Evolutionary conservation across 345 rosid genomes (phyloP).

Genomic region (Populus deltoides): DNA sequence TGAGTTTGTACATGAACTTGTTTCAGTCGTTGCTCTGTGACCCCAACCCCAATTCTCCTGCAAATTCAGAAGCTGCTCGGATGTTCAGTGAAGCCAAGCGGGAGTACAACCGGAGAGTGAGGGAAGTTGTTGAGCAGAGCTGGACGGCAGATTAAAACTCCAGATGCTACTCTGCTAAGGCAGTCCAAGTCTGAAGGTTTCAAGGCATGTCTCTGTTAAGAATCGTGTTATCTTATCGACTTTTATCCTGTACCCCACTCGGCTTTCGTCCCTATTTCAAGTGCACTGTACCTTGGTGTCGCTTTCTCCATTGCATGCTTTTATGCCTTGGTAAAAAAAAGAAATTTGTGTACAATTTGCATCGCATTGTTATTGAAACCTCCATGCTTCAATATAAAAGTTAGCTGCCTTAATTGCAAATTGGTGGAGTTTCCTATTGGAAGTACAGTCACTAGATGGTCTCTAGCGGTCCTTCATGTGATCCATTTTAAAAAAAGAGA

Average conservation of each 20-base stretch:
- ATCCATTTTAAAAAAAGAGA: too few relatives aligned
- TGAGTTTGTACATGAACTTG: background rate
- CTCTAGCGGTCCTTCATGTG: too few relatives aligned
- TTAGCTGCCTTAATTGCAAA: background rate
- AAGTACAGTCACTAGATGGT: too few relatives aligned
- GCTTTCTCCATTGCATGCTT: slow-evolving; percentile 9
- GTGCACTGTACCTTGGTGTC: slow-evolving; percentile 9
- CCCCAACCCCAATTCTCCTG: slow-evolving; percentile 97
- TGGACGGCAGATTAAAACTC: slow-evolving; percentile 75
- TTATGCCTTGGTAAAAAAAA: slow-evolving; percentile 25
- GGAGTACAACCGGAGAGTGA: slow-evolving; percentile 83
- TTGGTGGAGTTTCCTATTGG: too few relatives aligned
- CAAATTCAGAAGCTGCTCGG: slow-evolving; percentile 97
- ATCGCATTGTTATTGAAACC: background rate
- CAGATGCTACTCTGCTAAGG: background rate
- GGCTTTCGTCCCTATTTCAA: background rate
- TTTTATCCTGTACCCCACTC: slow-evolving; percentile 4
- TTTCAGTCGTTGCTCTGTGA: slow-evolving; percentile 86
- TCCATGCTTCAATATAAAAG: slow-evolving; percentile 3
- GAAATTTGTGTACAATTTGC: slow-evolving; percentile 13
- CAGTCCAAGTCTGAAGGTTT: slow-evolving; percentile 8
- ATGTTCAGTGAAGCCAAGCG: slow-evolving; percentile 95
- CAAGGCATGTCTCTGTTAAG: slow-evolving; percentile 3
- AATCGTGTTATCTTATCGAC: background rate
- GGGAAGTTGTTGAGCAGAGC: slow-evolving; percentile 87